Evolutionary conservation across 352 stramenopile species (phyloP).

Genomic region (Pythium brachiatum): DNA sequence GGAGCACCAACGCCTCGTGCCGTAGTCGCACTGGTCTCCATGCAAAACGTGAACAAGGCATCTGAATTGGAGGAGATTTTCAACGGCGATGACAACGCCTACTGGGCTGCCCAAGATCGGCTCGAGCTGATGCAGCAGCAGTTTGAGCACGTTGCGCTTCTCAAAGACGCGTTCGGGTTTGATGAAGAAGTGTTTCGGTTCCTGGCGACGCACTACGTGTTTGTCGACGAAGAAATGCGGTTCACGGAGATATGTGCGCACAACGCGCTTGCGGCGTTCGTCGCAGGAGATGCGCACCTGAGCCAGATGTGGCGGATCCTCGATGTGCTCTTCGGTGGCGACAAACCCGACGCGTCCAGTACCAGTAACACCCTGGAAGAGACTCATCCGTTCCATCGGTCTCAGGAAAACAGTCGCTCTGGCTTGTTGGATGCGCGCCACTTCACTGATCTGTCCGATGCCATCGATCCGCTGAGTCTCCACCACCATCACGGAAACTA

Average conservation of each 20-base stretch:
- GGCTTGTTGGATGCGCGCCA: conserved; percentile 16
- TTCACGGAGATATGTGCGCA: conserved; percentile 80
- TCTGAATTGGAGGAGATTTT: conserved; percentile 71
- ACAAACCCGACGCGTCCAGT: conserved; percentile 15
- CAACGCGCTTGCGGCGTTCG: conserved; percentile 77
- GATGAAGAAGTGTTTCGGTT: conserved; percentile 85
- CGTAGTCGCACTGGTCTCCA: conserved; percentile 65
- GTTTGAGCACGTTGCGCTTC: conserved; percentile 62
- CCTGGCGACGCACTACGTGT: conserved; percentile 71
- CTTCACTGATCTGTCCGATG: not conserved
- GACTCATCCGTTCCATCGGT: conserved; percentile 1
- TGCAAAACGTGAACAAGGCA: conserved; percentile 70
- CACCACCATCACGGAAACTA: conserved; percentile 17
- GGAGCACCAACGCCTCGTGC: conserved; percentile 51
- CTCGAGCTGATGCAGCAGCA: conserved; percentile 59
- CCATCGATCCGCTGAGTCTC: conserved; percentile 6
- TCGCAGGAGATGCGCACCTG: conserved; percentile 67
- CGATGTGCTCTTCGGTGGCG: conserved; percentile 61
- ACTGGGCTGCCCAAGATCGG: conserved; percentile 48
- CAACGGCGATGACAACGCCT: conserved; percentile 56
- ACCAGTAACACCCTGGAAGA: conserved; percentile 4
- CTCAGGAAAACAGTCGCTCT: conserved; percentile 18
- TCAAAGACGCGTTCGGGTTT: conserved; percentile 84
- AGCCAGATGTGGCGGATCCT: conserved; percentile 88
- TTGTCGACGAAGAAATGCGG: conserved; percentile 33